Evolutionary conservation across 2,329 filamentous ascomycete genomes (phyloP), one percentile per base, ranked within the genome.

Genomic region (Colletotrichum tropicicola): DNA sequence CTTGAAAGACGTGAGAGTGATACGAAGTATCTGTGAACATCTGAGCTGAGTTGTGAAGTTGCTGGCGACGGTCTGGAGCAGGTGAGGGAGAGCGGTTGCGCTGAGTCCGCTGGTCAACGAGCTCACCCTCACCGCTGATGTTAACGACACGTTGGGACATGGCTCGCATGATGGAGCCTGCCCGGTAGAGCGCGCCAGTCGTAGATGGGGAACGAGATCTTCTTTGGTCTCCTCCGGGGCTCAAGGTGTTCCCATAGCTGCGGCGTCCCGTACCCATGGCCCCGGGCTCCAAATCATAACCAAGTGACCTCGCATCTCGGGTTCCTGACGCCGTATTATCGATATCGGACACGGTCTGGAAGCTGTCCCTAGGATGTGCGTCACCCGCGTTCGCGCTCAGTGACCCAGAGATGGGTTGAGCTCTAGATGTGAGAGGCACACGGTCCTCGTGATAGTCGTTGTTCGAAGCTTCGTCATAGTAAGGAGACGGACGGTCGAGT

Each of bases 111-210:
- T 91, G 89, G 75, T 97, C 93, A 15, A 94, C 84, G 19, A 92
- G 81, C 71, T 98, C 93, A 5, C 91, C 91, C 73, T 98, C 96
- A 74, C 97, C 97, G 78, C 94, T 97, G 71, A 99, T 87, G 74
- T 98, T 98, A 73, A 99, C 96, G 59, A 99, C 94, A 82, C 96
- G 93, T 80, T 98, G 94, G 30, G 97, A 98, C 89, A 99, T 97
- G 67, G 89, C 89, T 69, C 91, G 87, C 78, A 94, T 88, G 71
- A 94, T 92, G 8, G 91, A 92, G 45, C 91, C 88, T 66, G 92
- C 91, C 70, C 89, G 85, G 23, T 85, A 87, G 55, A 94, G 77
- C 17, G 91, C 90, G 25, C 86, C 87, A 10, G 87, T 85, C 8
- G 86, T 84, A 17, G 89, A 90, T 2, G 87, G 82, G 2, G 90